Base-by-base conservation (phyloP, 345 rosid species). In the Triadica sebifera region DNA sequence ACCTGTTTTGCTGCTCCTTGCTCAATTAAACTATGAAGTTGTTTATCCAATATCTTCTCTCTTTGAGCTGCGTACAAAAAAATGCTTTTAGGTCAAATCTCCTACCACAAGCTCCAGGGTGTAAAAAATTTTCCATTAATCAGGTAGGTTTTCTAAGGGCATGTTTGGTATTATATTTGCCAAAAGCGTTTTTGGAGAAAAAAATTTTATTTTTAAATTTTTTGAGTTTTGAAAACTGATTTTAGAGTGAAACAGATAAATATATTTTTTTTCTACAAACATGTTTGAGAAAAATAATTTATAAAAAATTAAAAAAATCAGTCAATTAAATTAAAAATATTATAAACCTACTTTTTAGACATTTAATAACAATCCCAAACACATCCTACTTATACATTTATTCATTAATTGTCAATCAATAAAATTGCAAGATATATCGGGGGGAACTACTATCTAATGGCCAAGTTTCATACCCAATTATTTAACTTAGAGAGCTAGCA, bases 1-100 rank as follows among this genome's bases (percentile, higher is more conserved):
- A 95, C 99, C 93, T 95, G 98, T 73, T 95, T 93, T 68, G 81
- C 86, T 65, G 89, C 98, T 76, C 90, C 84, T 86, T 95, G 99
- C 86, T 95, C 98, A 67, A 95, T 87, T 67, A 88, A 82, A 82
- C 91, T 88, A 67, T 92, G 98, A 70, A 92, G 95, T 79, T 92
- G 99, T 84, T 89, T 92, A 72, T 94, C 93, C 83, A 94, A 79
- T 78, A 84, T 85, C 87, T 94, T 91, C 83, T 92, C 98, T 82
- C 97, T 91, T 75, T 95, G 98, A 76, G 85, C 97, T 92, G 90
- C 77, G 74, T 12, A 66, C 61, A 17, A 76, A 58, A 57, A 62
- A 45, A 56, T 50, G 13, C 25, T 50, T 25, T 46, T 24, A 29
- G 34, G 43, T 79, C 75, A 82, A 74, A 47, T 39, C 50, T 58